These are phyloP conservation scores for Trametes sp. DNA, from an alignment of 1,284 basidiomycete genomes.

Conservation along the genomic window DNA sequence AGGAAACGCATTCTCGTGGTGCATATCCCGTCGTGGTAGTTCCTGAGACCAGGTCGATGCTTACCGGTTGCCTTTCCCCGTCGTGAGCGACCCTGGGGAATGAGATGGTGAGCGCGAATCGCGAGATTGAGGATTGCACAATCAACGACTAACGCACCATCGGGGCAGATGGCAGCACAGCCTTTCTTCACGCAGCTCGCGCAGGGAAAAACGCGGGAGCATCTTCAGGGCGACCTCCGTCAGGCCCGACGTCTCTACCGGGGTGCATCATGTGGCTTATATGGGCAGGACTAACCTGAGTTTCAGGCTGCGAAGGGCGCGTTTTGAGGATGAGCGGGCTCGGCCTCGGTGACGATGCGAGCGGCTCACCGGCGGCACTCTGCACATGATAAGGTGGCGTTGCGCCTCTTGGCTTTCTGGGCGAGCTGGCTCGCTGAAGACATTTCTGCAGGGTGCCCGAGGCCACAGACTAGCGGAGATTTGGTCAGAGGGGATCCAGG, in stretches of 20 bases:
- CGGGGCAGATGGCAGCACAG: conserved; percentile 67
- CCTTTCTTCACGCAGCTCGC: conserved; percentile 75
- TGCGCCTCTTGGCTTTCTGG: conserved; percentile 30
- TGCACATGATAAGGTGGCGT: conserved; percentile 36
- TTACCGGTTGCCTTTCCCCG: conserved; percentile 75
- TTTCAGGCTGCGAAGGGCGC: conserved; percentile 55
- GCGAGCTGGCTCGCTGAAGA: conserved; percentile 33
- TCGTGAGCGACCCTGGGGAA: conserved; percentile 65
- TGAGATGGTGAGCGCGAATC: conserved; percentile 7
- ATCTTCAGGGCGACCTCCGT: conserved; percentile 47
- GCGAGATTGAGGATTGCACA: neutral
- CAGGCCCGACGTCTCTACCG: neutral
- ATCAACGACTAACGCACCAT: conserved; percentile 48
- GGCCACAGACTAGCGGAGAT: neutral
- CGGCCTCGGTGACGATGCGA: conserved; percentile 13
- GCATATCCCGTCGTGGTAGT: neutral
- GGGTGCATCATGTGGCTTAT: conserved; percentile 8
- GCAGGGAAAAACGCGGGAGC: conserved; percentile 69
- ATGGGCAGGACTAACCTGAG: conserved; percentile 56
- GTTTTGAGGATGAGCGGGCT: conserved; percentile 11
- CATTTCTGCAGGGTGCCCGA: conserved; percentile 17
- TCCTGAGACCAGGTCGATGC: conserved; percentile 2
- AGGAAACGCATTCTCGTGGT: no score
- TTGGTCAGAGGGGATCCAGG: neutral
- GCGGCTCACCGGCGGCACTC: conserved; percentile 36